Evolutionary conservation across 257 asterid genomes (phyloP), one percentile per base, ranked within the genome.

Genomic region (Nicotiana attenuata): DNA sequence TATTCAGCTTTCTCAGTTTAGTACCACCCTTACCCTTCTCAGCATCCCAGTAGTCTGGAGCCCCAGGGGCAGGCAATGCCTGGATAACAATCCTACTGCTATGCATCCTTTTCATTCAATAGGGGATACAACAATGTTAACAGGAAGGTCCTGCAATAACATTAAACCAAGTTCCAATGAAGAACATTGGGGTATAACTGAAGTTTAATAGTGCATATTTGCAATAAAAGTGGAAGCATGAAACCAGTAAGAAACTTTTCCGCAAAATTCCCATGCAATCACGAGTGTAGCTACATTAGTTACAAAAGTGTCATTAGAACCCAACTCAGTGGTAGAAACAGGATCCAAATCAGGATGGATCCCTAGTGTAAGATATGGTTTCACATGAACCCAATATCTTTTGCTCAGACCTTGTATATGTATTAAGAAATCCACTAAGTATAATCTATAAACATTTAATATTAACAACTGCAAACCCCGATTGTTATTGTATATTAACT

Each of bases 81-180:
- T 75, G 80, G 64, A 75, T 59, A 50, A 75, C 80, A 24, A 75
- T 50, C 63, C 80, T 75, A 75, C 80, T 75, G 45, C 80, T 75
- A 75, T 75, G 80, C 80, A 50, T 50, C 1, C 7, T 52, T 50
- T 75, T 75, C 80, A 75, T 50, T 50, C 63, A 1, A 24, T 26
- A 75, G 4, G 22, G 24, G 17, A 26, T 50, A 24, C 53, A 75
- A 75, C 63, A 75, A 75, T 16, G 19, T 50, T 24, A 7, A 24
- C 24, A 50, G 80, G 45, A 60, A 50, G 63, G 63, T 50, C 45
- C 80, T 75, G 63, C 50, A 24, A 26, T 50, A 61, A 75, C 24
- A 75, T 14, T 24, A 75, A 75, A 50, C 24, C 38, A 75, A 75
- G 52, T 50, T 50, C 52, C 63, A 75, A 14, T 24, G 38, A 50